Evolutionary conservation across 768 basidiomycete species (phyloP), one percentile per base, ranked within the genome.

Genomic region (Lentinus tigrinus): DNA sequence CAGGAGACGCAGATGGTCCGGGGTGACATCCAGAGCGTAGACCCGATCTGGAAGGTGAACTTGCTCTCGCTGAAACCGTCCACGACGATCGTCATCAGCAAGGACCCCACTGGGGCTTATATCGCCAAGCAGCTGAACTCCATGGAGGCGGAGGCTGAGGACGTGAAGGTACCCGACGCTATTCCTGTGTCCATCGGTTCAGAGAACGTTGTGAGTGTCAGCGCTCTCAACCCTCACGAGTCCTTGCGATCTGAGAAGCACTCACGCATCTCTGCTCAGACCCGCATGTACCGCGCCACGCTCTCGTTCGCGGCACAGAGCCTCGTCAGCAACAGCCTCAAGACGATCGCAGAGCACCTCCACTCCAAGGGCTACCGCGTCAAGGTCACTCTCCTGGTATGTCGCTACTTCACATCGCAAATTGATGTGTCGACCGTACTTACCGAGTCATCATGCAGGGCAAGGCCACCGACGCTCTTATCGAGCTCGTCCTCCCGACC

Each of bases 31-130:
- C 24, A 37, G 34, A 42, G 19, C 19, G 21, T 19, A 17, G 28
- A 19, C 11, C 53, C 53, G 2, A 50, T 60, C 48, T 55, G 53
- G 53, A 13, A 49, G 27, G 24, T 6, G n/a, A 54, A 59, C 39
- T 38, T 59, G 21, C 37, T 47, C n/a, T 19, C 34, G 19, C 51
- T 59, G 11, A 37, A 38, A 7, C 26, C 47, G 4, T 8, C 31
- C 46, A 42, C 57, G 19, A 44, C 16, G 9, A 48, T 59, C 13
- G 27, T 4, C 17, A 42, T 59, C 26, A 26, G 17, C 34, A 53
- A 53, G 44, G 46, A 59, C 31, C 26, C 44, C 11, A 31, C 17
- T 3, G 57, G 51, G 7, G 51, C 36, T 3, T 58, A 37, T n/a
- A 16, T 51, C 10, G 50, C 21, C 14, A 23, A 40, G 17, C 19